Percentiles rank a stretch among this genome's conserved stretches.
phyloP scores from a whole-genome alignment of 2,329 filamentous ascomycete genomes.

The Esteya vermicola region DNA sequence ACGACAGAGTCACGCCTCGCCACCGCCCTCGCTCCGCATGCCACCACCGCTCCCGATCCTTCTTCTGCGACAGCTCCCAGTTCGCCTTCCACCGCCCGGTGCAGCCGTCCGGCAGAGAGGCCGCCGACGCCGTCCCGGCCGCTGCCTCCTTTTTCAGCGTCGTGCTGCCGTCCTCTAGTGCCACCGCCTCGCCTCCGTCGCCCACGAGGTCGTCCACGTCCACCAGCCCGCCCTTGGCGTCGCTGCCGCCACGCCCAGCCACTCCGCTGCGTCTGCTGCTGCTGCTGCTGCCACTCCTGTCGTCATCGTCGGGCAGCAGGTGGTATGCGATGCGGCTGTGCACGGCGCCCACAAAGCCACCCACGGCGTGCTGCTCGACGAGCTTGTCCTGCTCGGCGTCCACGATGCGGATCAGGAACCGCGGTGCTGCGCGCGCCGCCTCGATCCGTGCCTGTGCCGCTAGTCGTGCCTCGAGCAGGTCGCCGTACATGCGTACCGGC shows the following conservation, averaged over 20 bases:
- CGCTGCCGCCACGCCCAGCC: conserved; percentile 33
- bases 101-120: conserved; percentile 14
- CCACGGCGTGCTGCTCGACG: conserved; percentile 38
- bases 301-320: conserved; percentile 47
- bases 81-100: conserved; percentile 20
- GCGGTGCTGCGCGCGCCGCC: conserved; percentile 35
- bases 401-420: conserved; percentile 43
- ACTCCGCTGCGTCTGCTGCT: too few relatives aligned
- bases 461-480: conserved; percentile 38
- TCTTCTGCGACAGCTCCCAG: conserved; percentile 16
- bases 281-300: too few relatives aligned
- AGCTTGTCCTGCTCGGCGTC: conserved; percentile 37
- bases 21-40: conserved; percentile 21
- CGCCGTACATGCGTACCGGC: conserved; percentile 8
- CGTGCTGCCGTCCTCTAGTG: not conserved
- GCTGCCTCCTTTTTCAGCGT: too few relatives aligned
- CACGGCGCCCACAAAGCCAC: conserved; percentile 46
- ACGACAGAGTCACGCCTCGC: conserved; percentile 15
- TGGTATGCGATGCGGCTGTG: conserved; percentile 46
- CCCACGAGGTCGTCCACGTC: conserved; percentile 35
- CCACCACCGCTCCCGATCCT: conserved; percentile 20
- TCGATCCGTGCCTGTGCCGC: conserved; percentile 54
- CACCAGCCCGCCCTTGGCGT: conserved; percentile 41
- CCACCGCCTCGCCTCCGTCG: conserved; percentile 28
- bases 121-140: conserved; percentile 10